These are phyloP conservation scores for Cylindrotheca closterium DNA, from an alignment of 108 stramenopile species.

Conservation along the genomic window DNA sequence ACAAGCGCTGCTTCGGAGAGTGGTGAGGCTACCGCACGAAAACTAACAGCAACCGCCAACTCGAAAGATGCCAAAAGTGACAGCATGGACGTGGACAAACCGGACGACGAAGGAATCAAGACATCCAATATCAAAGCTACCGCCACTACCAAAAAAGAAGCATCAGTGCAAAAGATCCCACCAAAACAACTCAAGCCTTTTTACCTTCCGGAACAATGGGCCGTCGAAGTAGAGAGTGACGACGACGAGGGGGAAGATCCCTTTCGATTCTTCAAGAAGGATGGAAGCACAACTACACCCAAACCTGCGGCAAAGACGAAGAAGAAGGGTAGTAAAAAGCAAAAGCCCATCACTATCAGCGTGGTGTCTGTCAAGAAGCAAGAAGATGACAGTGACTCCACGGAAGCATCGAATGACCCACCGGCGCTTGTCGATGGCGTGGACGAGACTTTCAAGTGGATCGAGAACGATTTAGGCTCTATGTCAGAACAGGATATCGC, in stretches of 20 bases:
- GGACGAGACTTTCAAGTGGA: constrained; percentile 1
- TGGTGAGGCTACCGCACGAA: no score
- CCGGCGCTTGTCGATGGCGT: not conserved
- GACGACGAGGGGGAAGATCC: constrained; percentile 22
- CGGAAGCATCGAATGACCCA: not conserved
- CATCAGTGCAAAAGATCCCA: not conserved
- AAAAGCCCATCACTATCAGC: not conserved
- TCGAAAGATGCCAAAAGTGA: not conserved
- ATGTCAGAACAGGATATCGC: constrained; percentile 12
- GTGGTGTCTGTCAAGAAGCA: not conserved
- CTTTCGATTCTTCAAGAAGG: constrained; percentile 10
- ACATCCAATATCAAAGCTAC: not conserved
- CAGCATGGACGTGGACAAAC: not conserved
- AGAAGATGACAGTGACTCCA: not conserved
- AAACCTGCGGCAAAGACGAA: not conserved
- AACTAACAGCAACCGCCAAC: no score
- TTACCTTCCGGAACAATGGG: not conserved
- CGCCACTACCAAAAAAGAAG: not conserved
- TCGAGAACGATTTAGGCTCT: not conserved
- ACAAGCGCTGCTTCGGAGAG: no score
- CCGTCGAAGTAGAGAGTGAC: constrained; percentile 20
- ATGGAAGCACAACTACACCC: not conserved
- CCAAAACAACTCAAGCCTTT: constrained; percentile 3
- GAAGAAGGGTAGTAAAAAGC: not conserved
- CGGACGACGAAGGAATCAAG: not conserved